Evolutionary conservation across 805 yeast genomes (phyloP), one percentile per base, ranked within the genome.

Genomic region (Metschnikowia lochheadii): DNA sequence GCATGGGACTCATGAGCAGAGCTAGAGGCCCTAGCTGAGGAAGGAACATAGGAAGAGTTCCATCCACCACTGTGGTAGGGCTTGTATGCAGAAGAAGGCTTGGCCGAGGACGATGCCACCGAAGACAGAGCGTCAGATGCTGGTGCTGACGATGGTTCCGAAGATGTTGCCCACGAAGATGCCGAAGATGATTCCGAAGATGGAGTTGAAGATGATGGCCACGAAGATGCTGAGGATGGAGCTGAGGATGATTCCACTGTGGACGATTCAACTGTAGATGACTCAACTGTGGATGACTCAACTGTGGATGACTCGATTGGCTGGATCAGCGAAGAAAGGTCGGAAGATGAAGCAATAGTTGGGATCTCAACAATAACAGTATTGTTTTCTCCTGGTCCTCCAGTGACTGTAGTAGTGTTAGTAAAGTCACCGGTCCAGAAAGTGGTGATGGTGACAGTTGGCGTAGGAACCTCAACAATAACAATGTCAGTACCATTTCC

Each of bases 401-500:
- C 21, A 20, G 21, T 20, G 21, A 20, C 21, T 20, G 21, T 20
- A 5, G 21, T 20, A 20, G 21, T 20, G 21, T 3, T 20, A 20
- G 21, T 20, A 20, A 20, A 20, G 21, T 20, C 21, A 20, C 21
- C 21, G 21, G 21, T 20, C 21, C 21, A 20, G 21, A 20, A 20
- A 20, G 21, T 20, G 21, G 21, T 20, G 21, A 21, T 21, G 23
- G 23, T 21, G 23, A 21, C 23, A 21, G 47, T 21, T 26, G 50
- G 47, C 31, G 40, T 49, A 6, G 52, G 61, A 36, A 55, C 48
- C 13, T 55, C 49, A 10, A 55, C 49, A 15, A 49, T 38, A 3
- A 50, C 48, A 2, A 50, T 48, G 34, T 43, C 33, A 18, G 41
- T 44, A 6, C 23, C 43, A 11, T 15, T 17, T 14, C 48, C 51